Evolutionary conservation across 495 filamentous ascomycete species (phyloP).

Genomic region (Penicillium cataractarum): DNA sequence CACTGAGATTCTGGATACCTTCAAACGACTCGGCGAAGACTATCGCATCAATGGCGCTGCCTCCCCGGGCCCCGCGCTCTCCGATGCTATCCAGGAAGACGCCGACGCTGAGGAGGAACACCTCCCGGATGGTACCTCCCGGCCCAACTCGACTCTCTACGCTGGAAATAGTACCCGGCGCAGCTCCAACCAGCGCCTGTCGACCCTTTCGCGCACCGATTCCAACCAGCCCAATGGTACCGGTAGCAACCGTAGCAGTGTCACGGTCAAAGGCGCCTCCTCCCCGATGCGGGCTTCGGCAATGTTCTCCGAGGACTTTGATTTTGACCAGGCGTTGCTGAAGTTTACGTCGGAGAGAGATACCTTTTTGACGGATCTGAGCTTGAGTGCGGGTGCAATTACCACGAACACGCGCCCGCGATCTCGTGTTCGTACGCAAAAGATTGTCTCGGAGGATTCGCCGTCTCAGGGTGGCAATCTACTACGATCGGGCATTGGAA

Average conservation of each 20-base stretch:
- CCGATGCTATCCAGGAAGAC: slow-evolving; percentile 84
- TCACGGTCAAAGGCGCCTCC: slow-evolving; percentile 71
- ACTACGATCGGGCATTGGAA: slow-evolving; percentile 65
- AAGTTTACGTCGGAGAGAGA: slow-evolving; percentile 96
- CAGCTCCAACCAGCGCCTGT: slow-evolving; percentile 68
- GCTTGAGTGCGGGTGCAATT: slow-evolving; percentile 81
- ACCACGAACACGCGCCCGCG: slow-evolving; percentile 71
- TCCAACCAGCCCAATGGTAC: slow-evolving; percentile 59
- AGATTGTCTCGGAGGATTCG: slow-evolving; percentile 76
- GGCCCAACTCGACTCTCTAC: slow-evolving; percentile 55
- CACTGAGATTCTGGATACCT: slow-evolving; percentile 52
- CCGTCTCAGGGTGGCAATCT: slow-evolving; percentile 42
- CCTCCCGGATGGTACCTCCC: slow-evolving; percentile 43
- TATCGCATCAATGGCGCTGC: slow-evolving; percentile 49
- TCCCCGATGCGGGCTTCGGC: slow-evolving; percentile 43
- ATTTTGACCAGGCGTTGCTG: slow-evolving; percentile 88
- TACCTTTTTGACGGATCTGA: slow-evolving; percentile 89
- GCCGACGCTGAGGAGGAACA: slow-evolving; percentile 61
- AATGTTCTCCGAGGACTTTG: slow-evolving; percentile 63
- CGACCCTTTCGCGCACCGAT: slow-evolving; percentile 64
- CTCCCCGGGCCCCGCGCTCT: slow-evolving; percentile 58
- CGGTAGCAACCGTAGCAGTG: slow-evolving; percentile 84
- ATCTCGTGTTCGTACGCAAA: slow-evolving; percentile 76
- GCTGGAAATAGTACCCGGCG: slow-evolving; percentile 53
- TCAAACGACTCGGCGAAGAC: slow-evolving; percentile 55